Evolutionary conservation across 306 rosid species (phyloP).

Genomic region (Inga laurina): DNA sequence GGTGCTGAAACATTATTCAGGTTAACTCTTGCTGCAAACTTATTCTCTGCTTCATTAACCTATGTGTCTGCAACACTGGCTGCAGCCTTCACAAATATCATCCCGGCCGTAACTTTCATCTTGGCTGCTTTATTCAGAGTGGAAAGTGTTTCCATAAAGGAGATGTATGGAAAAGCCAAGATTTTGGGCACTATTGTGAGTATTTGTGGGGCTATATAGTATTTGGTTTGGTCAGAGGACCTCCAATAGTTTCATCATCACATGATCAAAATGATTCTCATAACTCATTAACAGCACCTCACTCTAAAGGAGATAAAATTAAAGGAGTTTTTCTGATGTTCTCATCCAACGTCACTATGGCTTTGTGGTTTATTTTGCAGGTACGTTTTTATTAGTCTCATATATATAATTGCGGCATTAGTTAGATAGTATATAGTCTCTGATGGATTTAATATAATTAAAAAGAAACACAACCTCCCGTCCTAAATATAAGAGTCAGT

Average conservation of each 20-base stretch:
- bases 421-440: not conserved
- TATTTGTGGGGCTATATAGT: constrained; percentile 73
- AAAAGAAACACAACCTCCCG: too few species aligned
- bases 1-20: constrained; percentile 33
- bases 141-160: constrained; percentile 61
- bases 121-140: constrained; percentile 69
- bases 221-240: constrained; percentile 79
- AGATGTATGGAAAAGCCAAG: constrained; percentile 68
- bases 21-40: constrained; percentile 74
- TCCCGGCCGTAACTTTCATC: constrained; percentile 80
- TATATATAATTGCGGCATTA: not conserved
- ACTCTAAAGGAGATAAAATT: constrained; percentile 45
- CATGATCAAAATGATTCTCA: constrained; percentile 12
- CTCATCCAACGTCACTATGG: constrained; percentile 74
- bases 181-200: constrained; percentile 64
- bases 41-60: constrained; percentile 72
- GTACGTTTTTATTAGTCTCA: constrained; percentile 28
- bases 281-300: constrained; percentile 17
- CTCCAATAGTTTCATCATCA: constrained; percentile 42
- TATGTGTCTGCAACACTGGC: constrained; percentile 88
- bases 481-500: too few species aligned
- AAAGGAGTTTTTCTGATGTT: constrained; percentile 81
- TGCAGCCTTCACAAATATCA: constrained; percentile 73
- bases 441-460: not conserved
- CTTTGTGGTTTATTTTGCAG: constrained; percentile 91